A percentile compares a stretch with the other conserved stretches of the same genome.
Evolutionary conservation across 352 stramenopile species (phyloP).

Genomic region (Phytophthora colocasiae): DNA sequence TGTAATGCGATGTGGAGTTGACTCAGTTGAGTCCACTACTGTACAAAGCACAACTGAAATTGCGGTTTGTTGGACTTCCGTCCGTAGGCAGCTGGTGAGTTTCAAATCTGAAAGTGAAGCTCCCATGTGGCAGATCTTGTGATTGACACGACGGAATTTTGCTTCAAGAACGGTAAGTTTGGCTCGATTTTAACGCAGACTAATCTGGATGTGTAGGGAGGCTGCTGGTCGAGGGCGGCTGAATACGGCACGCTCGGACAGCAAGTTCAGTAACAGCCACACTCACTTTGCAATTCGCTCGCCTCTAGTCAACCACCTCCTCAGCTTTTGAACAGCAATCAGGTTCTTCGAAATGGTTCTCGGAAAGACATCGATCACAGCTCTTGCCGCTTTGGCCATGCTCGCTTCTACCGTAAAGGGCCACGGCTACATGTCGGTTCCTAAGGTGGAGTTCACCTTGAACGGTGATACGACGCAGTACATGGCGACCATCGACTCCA

Average conservation of each 20-base stretch:
- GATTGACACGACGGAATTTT: constrained; percentile 11
- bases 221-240: constrained; percentile 10
- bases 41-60: background rate
- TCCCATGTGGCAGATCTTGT: constrained; percentile 28
- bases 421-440: constrained; percentile 35
- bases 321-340: constrained; percentile 20
- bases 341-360: constrained; percentile 32
- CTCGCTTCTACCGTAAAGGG: constrained; percentile 28
- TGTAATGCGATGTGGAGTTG: constrained; percentile 17
- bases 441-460: constrained; percentile 34
- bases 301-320: constrained; percentile 12
- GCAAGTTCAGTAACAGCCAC: background rate
- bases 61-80: background rate
- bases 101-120: constrained; percentile 20
- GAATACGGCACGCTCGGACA: constrained; percentile 2
- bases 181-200: constrained; percentile 1
- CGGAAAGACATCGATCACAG: constrained; percentile 18
- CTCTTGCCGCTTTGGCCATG: constrained; percentile 22
- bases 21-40: constrained; percentile 6
- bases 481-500: constrained; percentile 29
- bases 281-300: constrained; percentile 33
- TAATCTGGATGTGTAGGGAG: constrained; percentile 15
- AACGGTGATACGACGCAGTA: constrained; percentile 35
- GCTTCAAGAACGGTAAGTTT: background rate
- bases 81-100: constrained; percentile 4